Evolutionary conservation across 371 early-diverging fungal genomes (phyloP).

Genomic region (Astathelohania contejeani): DNA sequence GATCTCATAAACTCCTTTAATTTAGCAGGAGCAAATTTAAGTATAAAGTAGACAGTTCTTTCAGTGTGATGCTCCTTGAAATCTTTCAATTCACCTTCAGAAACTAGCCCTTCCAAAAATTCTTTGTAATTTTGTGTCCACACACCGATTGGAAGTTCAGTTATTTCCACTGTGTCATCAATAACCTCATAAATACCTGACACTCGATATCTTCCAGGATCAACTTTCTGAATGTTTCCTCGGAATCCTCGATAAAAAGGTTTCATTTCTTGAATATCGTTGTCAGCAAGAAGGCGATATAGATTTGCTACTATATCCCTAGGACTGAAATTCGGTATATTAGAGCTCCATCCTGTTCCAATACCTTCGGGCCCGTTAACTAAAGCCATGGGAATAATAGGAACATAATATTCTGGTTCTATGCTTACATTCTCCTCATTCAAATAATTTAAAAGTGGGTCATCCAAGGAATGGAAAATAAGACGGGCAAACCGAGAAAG

Average conservation of each 20-base stretch:
- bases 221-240: conserved; percentile 56
- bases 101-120: conserved; percentile 59
- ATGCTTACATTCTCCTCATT: conserved; percentile 80
- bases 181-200: conserved; percentile 59
- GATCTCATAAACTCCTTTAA: conserved; percentile 53
- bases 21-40: conserved; percentile 59
- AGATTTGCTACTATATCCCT: conserved; percentile 76
- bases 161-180: conserved; percentile 65
- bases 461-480: conserved; percentile 72
- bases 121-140: conserved; percentile 91
- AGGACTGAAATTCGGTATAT: conserved; percentile 67
- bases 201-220: conserved; percentile 57
- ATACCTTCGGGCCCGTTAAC: conserved; percentile 95
- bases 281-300: conserved; percentile 61
- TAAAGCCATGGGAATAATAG: conserved; percentile 84
- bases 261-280: conserved; percentile 61
- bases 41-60: conserved; percentile 61
- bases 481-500: conserved; percentile 63
- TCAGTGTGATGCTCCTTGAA: conserved; percentile 53
- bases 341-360: conserved; percentile 72
- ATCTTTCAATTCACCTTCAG: conserved; percentile 56
- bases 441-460: conserved; percentile 66
- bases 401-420: conserved; percentile 91
- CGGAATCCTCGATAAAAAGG: conserved; percentile 92
- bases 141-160: conserved; percentile 75